Base-by-base conservation (phyloP, 495 filamentous ascomycete genomes). In the Collariella sp. region DNA sequence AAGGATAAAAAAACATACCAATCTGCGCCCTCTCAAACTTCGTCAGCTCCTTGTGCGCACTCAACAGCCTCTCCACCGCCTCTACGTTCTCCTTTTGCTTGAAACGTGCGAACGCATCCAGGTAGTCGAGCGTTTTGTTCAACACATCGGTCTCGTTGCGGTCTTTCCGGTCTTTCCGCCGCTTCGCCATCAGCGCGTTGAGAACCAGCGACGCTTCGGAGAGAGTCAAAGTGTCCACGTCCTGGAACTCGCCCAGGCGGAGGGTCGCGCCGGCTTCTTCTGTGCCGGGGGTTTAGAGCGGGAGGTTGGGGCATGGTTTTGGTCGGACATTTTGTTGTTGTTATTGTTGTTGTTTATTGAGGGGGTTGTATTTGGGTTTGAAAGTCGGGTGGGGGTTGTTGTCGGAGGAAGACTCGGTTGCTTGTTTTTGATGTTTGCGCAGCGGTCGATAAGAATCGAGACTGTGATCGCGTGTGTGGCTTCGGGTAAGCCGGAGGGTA, bases 1-100 rank as follows among this genome's bases (percentile, higher is more conserved):
- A 24, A 46, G 9, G 33, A 24, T 20, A 48, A 58, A 59, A 35
- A 20, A 16, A 56, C 26, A 12, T 72, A 95, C 91, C 91, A 50
- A 98, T 78, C 75, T 96, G 90, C 40, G 88, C 88, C 60, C 86
- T 79, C 79, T 98, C 93, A 64, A 96, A 96, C 66, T 87, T 85
- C 64, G 85, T 86, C 60, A 98, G 70, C 65, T 91, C 83, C 52
- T 83, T 82, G 60, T 86, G 83, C 35, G 81, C 76, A 52, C 84
- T 83, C 53, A 95, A 72, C 50, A 96, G 71, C 7, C 85, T 79
- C 69, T 96, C 91, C 34, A 96, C 88, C 11, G 88, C 88, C 71
- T 94, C 87, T 54, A 95, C 89, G 55, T 88, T 91, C 70, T 96
- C 89, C 66, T 88, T 88, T 56, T 89, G 82, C 75, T 95, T 94